These are phyloP conservation scores for Orychophragmus violaceus DNA, from an alignment of 345 rosid genomes.

Conservation along the genomic window DNA sequence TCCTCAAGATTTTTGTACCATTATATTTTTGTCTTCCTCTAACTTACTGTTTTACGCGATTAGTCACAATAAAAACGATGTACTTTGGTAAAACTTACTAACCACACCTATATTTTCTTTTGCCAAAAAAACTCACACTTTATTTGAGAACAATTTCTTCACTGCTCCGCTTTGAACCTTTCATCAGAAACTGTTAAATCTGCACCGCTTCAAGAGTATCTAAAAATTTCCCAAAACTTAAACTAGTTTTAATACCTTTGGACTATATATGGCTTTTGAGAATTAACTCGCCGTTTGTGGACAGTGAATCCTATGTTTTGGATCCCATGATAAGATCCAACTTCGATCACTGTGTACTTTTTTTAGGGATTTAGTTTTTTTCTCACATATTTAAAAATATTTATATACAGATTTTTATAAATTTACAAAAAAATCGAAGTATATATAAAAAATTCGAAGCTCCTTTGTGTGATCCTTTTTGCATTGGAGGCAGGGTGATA, in stretches of 20 bases:
- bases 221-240: neutral
- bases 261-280: conserved; percentile 16
- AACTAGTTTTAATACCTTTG: neutral
- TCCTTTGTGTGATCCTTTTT: too few species aligned
- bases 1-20: too few species aligned
- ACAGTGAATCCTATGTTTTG: conserved; percentile 31
- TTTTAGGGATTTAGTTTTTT: neutral
- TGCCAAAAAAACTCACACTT: conserved; percentile 43
- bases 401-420: too few species aligned
- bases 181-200: neutral
- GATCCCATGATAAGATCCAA: conserved; percentile 27
- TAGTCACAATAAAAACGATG: too few species aligned
- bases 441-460: too few species aligned
- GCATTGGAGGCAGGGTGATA: too few species aligned
- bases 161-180: neutral
- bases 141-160: neutral
- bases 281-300: conserved; percentile 20
- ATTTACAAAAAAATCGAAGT: too few species aligned
- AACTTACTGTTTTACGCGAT: too few species aligned
- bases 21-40: too few species aligned
- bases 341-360: conserved; percentile 17
- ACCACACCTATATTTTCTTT: too few species aligned
- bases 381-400: neutral
- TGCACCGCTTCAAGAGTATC: neutral
- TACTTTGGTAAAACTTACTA: too few species aligned